Evolutionary conservation across 2,329 filamentous ascomycete genomes (phyloP).

Genomic region (Neofusicoccum ribis): DNA sequence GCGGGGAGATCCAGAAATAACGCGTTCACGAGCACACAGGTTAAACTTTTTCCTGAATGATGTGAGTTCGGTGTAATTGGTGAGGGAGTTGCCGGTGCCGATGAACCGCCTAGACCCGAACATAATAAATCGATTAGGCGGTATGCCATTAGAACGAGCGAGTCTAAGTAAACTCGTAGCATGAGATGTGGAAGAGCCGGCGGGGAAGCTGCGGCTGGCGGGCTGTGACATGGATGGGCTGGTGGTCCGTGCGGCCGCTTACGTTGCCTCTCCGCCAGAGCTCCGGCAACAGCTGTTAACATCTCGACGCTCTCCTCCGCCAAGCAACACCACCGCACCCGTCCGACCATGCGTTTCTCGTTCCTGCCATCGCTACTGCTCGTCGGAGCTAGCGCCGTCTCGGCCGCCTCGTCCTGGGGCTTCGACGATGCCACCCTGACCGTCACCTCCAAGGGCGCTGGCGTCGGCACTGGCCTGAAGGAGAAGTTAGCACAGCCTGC

Average conservation of each 20-base stretch:
- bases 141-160: no score
- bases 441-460: constrained; percentile 61
- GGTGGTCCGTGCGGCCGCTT: constrained; percentile 10
- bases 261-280: constrained; percentile 16
- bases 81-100: no score
- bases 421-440: constrained; percentile 73
- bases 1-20: neutral
- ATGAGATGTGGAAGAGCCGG: neutral
- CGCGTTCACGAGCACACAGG: no score
- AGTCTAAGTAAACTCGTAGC: no score
- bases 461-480: constrained; percentile 54
- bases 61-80: neutral
- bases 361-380: constrained; percentile 46
- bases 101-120: no score
- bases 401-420: constrained; percentile 63
- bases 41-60: neutral
- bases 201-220: neutral
- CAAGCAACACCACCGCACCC: constrained; percentile 3
- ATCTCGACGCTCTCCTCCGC: constrained; percentile 5
- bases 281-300: constrained; percentile 1
- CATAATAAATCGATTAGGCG: no score
- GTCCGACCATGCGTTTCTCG: constrained; percentile 27
- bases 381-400: constrained; percentile 41
- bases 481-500: constrained; percentile 57
- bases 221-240: no score